Base-by-base conservation (phyloP, 75 land plant genomes). In the Sequoia sempervirens region DNA sequence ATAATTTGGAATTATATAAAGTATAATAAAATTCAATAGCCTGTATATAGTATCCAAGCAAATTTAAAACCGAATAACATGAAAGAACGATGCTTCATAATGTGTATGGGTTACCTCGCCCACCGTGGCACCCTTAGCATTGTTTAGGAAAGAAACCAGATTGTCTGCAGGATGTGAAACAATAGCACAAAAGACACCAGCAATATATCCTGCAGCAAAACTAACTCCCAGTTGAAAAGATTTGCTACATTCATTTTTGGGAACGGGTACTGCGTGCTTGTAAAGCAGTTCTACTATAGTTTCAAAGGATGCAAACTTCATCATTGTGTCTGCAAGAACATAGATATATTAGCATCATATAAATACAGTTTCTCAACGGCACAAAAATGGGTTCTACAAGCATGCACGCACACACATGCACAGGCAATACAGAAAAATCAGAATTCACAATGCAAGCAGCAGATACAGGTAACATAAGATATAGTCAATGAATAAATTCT, bases 301-400 rank as follows among this genome's bases (percentile, higher is more conserved):
- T 84, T 96, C 98, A 85, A 95, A 96, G 46, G 95, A 89, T 10
- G 97, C 92, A 91, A 96, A 95, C 84, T 96, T 96, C 98, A 95
- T 95, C 98, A 96, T 96, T 1, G 97, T 95, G 85, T 95, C 98
- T 96, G 95, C 76, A 83, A 74, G 11, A 68, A 26, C 7, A 47
- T 61, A 78, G 50, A 12, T 4, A 26, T 45, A 78, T 41, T 78
- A 78, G 40, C n/a, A 3, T 37, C 43, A 20, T 78, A 12, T 11
- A 18, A 78, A 37, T 23, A 2, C 3, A 2, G 32, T 70, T 30
- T 70, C 12, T 32, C 73, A 23, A 61, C n/a, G n/a, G 0, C 66
- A 61, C 26, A 26, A 61, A 26, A 61, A 23, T 61, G 28, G 26
- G 66, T 61, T 61, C 26, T 61, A 61, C n/a, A 23, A 23, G 66